Conservation (phyloP, 164 flowering plant genomes). For the Cinnamomum chago region DNA sequence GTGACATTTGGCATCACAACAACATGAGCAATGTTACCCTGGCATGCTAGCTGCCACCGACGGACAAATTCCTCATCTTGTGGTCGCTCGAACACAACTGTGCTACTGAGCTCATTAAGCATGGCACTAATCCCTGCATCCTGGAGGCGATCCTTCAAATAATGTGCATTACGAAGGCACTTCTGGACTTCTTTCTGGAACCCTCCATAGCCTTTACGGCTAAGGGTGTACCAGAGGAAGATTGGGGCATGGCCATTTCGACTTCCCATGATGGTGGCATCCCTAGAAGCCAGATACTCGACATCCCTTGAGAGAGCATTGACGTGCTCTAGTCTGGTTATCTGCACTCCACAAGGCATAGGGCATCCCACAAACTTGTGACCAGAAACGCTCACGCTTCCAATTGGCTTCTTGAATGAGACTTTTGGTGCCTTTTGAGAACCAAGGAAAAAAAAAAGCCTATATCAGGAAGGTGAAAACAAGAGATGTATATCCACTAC, state of each 20-base stretch:
- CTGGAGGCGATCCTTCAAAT: conserved; percentile 64
- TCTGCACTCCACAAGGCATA: conserved; percentile 96
- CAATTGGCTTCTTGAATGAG: conserved; percentile 86
- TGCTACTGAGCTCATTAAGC: conserved; percentile 97
- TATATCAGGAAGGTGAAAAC: neutral
- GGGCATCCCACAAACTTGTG: conserved; percentile 98
- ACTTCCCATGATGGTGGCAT: conserved; percentile 98
- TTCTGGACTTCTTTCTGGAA: conserved; percentile 95
- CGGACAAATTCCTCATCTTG: conserved; percentile 78
- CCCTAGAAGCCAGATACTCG: conserved; percentile 93
- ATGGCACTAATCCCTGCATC: conserved; percentile 82
- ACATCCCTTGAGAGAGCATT: conserved; percentile 85
- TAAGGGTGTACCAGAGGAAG: conserved; percentile 93
- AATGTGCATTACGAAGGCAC: conserved; percentile 89
- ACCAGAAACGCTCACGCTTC: conserved; percentile 95
- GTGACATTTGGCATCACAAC: conserved; percentile 92
- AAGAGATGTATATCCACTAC: neutral
- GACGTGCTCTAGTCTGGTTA: conserved; percentile 82
- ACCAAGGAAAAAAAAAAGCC: neutral
- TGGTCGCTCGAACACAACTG: conserved; percentile 92
- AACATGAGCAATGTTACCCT: conserved; percentile 87
- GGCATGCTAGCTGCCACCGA: conserved; percentile 91
- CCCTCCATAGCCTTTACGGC: conserved; percentile 83
- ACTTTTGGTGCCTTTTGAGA: conserved; percentile 84
- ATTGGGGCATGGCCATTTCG: conserved; percentile 96